phyloP scores from a whole-genome alignment of 2,329 filamentous ascomycete species.

The Trichoderma sp. region DNA sequence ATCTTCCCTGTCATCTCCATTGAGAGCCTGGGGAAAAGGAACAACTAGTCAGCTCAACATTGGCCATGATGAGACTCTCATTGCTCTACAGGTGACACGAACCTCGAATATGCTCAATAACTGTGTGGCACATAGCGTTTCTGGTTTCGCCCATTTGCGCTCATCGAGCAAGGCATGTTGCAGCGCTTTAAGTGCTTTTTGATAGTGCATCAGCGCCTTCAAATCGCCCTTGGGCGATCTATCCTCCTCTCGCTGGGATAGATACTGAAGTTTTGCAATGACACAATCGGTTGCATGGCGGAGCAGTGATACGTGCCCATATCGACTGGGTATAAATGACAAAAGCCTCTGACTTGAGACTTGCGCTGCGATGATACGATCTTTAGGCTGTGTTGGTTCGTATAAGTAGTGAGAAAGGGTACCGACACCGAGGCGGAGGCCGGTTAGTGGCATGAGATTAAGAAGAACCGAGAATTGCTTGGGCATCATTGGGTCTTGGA shows the following conservation, averaged over 20 bases:
- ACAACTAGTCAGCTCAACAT: neutral
- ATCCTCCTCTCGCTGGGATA: slow-evolving; percentile 5
- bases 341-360: slow-evolving; percentile 2
- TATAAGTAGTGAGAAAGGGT: slow-evolving; percentile 8
- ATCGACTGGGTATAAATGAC: slow-evolving; percentile 7
- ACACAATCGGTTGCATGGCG: slow-evolving; percentile 10
- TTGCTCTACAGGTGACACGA: neutral
- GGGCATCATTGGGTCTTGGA: neutral
- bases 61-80: neutral
- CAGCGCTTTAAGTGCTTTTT: slow-evolving; percentile 5
- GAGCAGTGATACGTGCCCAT: slow-evolving; percentile 2
- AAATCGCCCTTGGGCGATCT: neutral
- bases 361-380: neutral
- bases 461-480: slow-evolving; percentile 6
- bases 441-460: slow-evolving; percentile 8
- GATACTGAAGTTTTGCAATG: slow-evolving; percentile 5
- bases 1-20: neutral
- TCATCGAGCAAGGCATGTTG: slow-evolving; percentile 5
- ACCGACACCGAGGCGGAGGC: slow-evolving; percentile 7
- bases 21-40: neutral
- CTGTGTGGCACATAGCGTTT: slow-evolving; percentile 4
- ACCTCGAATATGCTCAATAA: slow-evolving; percentile 4
- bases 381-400: slow-evolving; percentile 3
- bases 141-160: slow-evolving; percentile 3
- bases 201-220: slow-evolving; percentile 6